Evolutionary conservation across 164 flowering plant species (phyloP).

Genomic region (Vitis vinifera): DNA sequence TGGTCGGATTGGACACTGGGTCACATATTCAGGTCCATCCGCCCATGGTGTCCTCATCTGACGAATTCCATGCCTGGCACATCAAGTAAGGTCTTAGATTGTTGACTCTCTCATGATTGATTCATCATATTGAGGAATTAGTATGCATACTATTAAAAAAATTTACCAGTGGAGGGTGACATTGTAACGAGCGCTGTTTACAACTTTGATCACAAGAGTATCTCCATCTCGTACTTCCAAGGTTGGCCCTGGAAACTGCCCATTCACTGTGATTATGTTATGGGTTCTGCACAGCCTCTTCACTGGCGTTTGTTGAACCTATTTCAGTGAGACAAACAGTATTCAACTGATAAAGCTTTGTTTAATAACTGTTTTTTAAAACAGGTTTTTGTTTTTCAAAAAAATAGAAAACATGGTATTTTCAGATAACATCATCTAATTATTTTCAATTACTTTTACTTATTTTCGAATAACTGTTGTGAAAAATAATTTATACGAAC

Average conservation of each 20-base stretch:
- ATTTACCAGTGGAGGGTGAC: slow-evolving; percentile 59
- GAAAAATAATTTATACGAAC: too few relatives aligned
- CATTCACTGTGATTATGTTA: slow-evolving; percentile 48
- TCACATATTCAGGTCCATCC: slow-evolving; percentile 83
- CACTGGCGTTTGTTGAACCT: slow-evolving; percentile 53
- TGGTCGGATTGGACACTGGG: slow-evolving; percentile 91
- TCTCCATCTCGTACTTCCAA: slow-evolving; percentile 54
- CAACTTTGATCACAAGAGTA: slow-evolving; percentile 41
- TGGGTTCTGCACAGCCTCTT: slow-evolving; percentile 64
- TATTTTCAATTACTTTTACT: too few relatives aligned
- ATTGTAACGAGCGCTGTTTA: slow-evolving; percentile 44
- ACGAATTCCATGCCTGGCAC: slow-evolving; percentile 75
- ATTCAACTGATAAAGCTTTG: too few relatives aligned
- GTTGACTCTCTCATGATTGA: too few relatives aligned
- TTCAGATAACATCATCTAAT: too few relatives aligned
- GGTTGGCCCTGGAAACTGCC: slow-evolving; percentile 67
- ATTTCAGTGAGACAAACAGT: background rate
- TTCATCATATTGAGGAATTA: too few relatives aligned
- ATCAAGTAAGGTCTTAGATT: background rate
- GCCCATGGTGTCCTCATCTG: slow-evolving; percentile 92
- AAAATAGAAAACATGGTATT: too few relatives aligned
- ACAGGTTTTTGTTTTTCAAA: too few relatives aligned
- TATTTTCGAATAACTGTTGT: too few relatives aligned
- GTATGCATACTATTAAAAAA: too few relatives aligned
- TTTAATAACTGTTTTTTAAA: too few relatives aligned